Percentiles rank a stretch among this genome's conserved stretches.
Conservation (phyloP, 2,329 filamentous ascomycete species). For the Coniochaeta sp. region DNA sequence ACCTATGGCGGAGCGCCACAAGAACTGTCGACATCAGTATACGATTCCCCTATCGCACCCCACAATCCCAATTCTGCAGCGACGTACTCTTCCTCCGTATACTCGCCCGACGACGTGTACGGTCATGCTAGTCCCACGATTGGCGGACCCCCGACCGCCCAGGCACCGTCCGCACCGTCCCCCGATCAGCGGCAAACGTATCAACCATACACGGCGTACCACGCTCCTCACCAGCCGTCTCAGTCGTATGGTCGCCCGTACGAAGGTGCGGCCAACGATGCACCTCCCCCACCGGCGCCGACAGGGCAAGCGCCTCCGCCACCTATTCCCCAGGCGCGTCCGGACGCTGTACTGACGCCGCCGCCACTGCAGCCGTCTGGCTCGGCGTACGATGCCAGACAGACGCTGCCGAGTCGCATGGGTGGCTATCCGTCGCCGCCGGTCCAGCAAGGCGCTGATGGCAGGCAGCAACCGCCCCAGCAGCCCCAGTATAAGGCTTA, state of each 20-base stretch:
- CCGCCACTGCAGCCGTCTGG: slow-evolving; percentile 38
- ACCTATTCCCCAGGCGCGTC: slow-evolving; percentile 25
- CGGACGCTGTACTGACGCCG: slow-evolving; percentile 27
- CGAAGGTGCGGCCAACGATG: slow-evolving; percentile 14
- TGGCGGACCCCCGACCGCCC: slow-evolving; percentile 18
- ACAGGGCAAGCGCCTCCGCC: slow-evolving; percentile 32
- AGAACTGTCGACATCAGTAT: slow-evolving; percentile 70
- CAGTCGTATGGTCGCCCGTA: slow-evolving; percentile 24
- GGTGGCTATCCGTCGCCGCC: neutral
- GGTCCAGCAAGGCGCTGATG: slow-evolving; percentile 21
- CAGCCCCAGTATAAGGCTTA: slow-evolving; percentile 55
- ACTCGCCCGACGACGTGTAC: slow-evolving; percentile 40
- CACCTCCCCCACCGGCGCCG: slow-evolving; percentile 22
- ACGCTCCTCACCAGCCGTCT: slow-evolving; percentile 13
- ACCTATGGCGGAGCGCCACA: slow-evolving; percentile 58
- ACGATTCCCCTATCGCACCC: slow-evolving; percentile 62
- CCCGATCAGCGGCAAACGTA: slow-evolving; percentile 26
- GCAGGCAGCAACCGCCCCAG: slow-evolving; percentile 11
- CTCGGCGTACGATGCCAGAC: slow-evolving; percentile 39
- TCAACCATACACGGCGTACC: slow-evolving; percentile 29
- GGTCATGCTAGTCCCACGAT: slow-evolving; percentile 18
- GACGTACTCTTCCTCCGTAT: slow-evolving; percentile 38
- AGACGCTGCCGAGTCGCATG: slow-evolving; percentile 36
- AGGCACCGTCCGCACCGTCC: slow-evolving; percentile 20
- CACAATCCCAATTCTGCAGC: slow-evolving; percentile 37